phyloP scores from a whole-genome alignment of 1,284 basidiomycete species.

The Puccinia coronata region DNA sequence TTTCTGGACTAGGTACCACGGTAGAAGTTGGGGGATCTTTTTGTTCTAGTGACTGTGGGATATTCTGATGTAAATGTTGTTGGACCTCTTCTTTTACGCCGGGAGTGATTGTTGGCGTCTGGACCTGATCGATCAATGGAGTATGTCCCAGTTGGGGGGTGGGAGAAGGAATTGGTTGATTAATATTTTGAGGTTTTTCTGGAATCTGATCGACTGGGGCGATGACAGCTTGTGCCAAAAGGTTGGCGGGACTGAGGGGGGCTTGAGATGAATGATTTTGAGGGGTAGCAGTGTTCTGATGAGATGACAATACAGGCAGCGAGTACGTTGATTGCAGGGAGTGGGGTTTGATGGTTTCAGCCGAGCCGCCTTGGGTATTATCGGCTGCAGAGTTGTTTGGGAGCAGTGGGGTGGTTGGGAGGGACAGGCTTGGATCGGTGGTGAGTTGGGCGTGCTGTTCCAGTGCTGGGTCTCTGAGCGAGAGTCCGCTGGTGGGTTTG shows the following conservation, averaged over 20 bases:
- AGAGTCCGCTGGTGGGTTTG: background rate
- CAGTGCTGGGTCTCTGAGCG: background rate
- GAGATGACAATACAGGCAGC: too few species aligned
- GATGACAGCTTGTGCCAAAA: background rate
- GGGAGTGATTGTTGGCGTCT: background rate
- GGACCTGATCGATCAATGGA: background rate
- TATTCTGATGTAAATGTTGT: too few species aligned
- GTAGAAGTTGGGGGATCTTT: too few species aligned
- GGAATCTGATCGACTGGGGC: background rate
- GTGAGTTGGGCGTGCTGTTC: background rate
- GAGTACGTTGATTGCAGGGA: too few species aligned
- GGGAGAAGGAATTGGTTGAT: background rate
- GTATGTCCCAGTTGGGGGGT: background rate
- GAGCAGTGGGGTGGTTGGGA: background rate
- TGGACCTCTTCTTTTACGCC: background rate
- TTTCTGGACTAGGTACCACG: too few species aligned
- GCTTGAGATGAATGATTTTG: too few species aligned
- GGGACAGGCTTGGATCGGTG: background rate
- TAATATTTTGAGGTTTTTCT: background rate
- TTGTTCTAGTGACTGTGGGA: too few species aligned
- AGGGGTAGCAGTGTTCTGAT: too few species aligned
- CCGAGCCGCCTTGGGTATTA: background rate
- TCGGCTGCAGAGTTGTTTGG: too few species aligned
- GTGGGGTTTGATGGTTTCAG: background rate
- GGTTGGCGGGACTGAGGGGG: too few species aligned